Conservation (phyloP, 148 eudicot genomes). For the Simmondsia chinensis region DNA sequence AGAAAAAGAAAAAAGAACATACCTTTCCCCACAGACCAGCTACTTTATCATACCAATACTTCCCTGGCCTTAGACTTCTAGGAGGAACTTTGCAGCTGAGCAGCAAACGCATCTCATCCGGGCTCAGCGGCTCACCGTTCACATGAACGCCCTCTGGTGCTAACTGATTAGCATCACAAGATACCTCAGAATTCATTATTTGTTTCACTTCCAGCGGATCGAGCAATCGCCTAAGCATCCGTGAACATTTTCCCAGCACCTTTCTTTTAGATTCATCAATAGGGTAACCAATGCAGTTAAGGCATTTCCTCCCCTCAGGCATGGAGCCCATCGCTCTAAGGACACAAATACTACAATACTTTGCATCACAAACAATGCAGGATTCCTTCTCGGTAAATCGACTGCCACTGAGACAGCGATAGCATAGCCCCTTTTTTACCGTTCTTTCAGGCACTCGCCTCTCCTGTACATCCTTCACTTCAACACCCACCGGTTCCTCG, state of each 20-base stretch:
- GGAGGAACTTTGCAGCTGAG: conserved; percentile 59
- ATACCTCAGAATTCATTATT: conserved; percentile 47
- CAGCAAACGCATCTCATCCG: conserved; percentile 42
- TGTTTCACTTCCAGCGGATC: conserved; percentile 22
- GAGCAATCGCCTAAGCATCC: conserved; percentile 41
- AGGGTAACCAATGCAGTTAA: conserved; percentile 52
- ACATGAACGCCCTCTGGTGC: conserved; percentile 38
- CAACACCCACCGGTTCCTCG: conserved; percentile 12
- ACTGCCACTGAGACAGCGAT: conserved; percentile 44
- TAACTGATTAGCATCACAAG: conserved; percentile 50
- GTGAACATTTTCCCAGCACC: conserved; percentile 51
- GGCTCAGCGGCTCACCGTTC: conserved; percentile 45
- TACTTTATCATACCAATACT: conserved; percentile 82
- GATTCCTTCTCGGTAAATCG: conserved; percentile 54
- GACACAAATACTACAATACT: conserved; percentile 59
- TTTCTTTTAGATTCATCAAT: conserved; percentile 54
- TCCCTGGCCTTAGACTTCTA: conserved; percentile 56
- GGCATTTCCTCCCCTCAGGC: conserved; percentile 92
- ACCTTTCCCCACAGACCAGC: conserved; percentile 98
- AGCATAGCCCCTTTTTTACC: conserved; percentile 54
- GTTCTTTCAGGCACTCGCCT: conserved; percentile 23
- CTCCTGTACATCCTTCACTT: conserved; percentile 9
- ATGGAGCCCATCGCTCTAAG: conserved; percentile 89
- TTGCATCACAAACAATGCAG: conserved; percentile 71
- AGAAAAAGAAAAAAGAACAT: conserved; percentile 1